Evolutionary conservation across 352 stramenopile genomes (phyloP).

Genomic region (Pythium angustatum): DNA sequence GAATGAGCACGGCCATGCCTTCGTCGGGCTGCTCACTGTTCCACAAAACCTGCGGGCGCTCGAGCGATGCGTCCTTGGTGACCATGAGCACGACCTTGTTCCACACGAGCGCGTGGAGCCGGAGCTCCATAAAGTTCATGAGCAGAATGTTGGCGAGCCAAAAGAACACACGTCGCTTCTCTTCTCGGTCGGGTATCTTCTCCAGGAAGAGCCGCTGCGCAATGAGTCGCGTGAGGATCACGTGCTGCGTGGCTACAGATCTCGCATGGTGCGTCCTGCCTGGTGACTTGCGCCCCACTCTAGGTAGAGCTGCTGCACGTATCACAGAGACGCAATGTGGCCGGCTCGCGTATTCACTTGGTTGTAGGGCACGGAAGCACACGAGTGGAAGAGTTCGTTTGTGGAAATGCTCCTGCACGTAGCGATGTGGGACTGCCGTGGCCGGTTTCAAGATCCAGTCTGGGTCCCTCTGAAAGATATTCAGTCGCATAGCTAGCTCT

Average conservation of each 20-base stretch:
- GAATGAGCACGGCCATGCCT: conserved; percentile 73
- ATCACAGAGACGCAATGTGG: too few species aligned
- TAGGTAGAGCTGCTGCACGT: too few species aligned
- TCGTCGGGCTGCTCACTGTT: conserved; percentile 47
- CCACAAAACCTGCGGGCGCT: conserved; percentile 52
- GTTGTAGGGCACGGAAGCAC: too few species aligned
- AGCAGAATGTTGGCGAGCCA: conserved; percentile 82
- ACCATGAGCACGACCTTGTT: conserved; percentile 81
- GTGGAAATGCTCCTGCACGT: too few species aligned
- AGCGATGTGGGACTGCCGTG: too few species aligned
- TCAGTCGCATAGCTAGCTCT: too few species aligned
- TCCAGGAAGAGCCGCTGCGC: conserved; percentile 61
- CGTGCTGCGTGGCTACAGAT: conserved; percentile 46
- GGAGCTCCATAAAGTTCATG: conserved; percentile 81
- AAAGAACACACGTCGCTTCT: conserved; percentile 64
- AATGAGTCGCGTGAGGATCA: conserved; percentile 60
- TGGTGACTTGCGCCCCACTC: too few species aligned
- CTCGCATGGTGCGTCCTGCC: too few species aligned
- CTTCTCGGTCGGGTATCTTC: conserved; percentile 50
- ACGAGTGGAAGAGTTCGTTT: too few species aligned
- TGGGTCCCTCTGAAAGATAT: too few species aligned
- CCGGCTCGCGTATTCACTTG: too few species aligned
- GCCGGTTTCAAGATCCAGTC: too few species aligned
- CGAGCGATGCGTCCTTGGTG: conserved; percentile 38
- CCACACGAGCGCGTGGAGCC: conserved; percentile 79